Evolutionary conservation across 306 rosid genomes (phyloP).

Genomic region (Arachis stenosperma): DNA sequence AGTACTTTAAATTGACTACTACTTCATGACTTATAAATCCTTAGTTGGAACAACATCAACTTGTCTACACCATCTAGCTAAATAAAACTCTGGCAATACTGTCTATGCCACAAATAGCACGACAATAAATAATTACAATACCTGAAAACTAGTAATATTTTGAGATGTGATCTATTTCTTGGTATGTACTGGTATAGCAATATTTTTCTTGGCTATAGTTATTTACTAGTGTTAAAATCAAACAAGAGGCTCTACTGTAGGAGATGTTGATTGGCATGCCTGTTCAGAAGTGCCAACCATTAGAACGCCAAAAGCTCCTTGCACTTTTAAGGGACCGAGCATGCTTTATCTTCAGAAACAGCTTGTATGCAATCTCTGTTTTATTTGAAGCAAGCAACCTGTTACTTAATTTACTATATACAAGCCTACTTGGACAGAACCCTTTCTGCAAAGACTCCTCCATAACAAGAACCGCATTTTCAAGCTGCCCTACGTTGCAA

Average conservation of each 20-base stretch:
- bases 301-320: slow-evolving; percentile 72
- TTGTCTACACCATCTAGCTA: not conserved
- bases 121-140: not conserved
- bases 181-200: not conserved
- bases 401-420: slow-evolving; percentile 71
- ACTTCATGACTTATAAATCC: too few relatives aligned
- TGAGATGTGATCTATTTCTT: not conserved
- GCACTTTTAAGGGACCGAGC: slow-evolving; percentile 69
- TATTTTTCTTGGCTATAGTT: too few relatives aligned
- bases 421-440: slow-evolving; percentile 79
- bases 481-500: slow-evolving; percentile 81
- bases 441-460: slow-evolving; percentile 80
- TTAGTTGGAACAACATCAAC: too few relatives aligned
- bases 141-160: not conserved
- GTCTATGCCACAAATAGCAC: not conserved
- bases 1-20: too few relatives aligned
- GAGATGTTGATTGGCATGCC: slow-evolving; percentile 14
- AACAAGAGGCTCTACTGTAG: not conserved
- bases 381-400: slow-evolving; percentile 62
- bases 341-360: slow-evolving; percentile 68
- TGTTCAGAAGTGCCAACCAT: slow-evolving; percentile 88
- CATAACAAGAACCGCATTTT: slow-evolving; percentile 87
- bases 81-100: too few relatives aligned
- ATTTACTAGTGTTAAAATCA: slow-evolving; percentile 28
- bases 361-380: slow-evolving; percentile 68